Evolutionary conservation across 495 filamentous ascomycete genomes (phyloP), one percentile per base, ranked within the genome.

Genomic region (Penicillium pancosmium): DNA sequence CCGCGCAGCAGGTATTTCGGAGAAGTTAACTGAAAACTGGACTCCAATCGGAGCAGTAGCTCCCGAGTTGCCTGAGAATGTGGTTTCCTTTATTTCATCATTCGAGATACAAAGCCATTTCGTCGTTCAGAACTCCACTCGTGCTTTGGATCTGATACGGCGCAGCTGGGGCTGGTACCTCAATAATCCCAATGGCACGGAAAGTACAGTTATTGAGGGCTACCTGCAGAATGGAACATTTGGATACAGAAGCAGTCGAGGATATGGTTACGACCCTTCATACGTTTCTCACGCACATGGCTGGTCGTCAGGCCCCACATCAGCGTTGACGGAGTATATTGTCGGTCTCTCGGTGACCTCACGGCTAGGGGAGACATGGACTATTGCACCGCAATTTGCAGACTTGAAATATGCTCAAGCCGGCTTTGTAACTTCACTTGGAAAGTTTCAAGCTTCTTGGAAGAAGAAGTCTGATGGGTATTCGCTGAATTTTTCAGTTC

Each of bases 101-200:
- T 84, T 87, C 54, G 85, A 89, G 61, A 73, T 88, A 18, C 80
- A 86, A 64, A 82, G 78, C 9, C 85, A 88, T 60, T 75, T 78
- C 35, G 69, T 74, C 5, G 82, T 80, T 0, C 70, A 73, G 5
- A 70, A 81, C 43, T 57, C 73, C 16, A 67, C 68, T 23, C 70
- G 73, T 4, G 85, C 84, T 1, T 71, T 89, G 19, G 81, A 84
- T 25, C 76, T 89, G 5, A 83, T 84, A 62, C 72, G 78, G 15
- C 70, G 79, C 7, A 78, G 79, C 66, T 89, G 86, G 85, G 83
- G 80, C 13, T 84, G 83, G 73, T 82, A 87, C 71, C 78, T 88
- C 36, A 75, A 86, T 57, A 82, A 85, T 47, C 77, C 78, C 3
- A 80, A 84, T 43, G 82, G 84, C 60, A 89, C 85, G 7, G 82